phyloP scores from a whole-genome alignment of 305 asterid genomes.

The Plantago coronopus region DNA sequence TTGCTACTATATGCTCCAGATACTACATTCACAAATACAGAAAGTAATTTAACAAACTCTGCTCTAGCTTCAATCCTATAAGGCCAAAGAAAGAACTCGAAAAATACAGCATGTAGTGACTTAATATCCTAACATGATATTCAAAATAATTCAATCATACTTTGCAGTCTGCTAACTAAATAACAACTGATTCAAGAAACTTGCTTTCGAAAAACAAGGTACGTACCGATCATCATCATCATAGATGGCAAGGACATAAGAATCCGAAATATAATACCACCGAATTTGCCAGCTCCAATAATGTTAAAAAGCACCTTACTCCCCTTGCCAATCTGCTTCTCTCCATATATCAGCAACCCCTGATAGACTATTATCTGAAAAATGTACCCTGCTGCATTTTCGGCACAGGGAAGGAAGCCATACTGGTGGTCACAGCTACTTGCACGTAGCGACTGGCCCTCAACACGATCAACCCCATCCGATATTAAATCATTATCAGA shows the following conservation, averaged over 20 bases:
- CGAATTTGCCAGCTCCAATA: conserved; percentile 45
- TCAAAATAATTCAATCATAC: neutral
- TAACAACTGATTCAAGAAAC: too few species aligned
- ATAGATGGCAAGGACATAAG: conserved; percentile 55
- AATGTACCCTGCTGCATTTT: conserved; percentile 47
- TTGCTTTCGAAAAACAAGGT: neutral
- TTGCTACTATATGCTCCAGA: conserved; percentile 46
- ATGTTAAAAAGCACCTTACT: conserved; percentile 48
- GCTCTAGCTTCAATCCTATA: neutral
- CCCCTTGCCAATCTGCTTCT: conserved; percentile 40
- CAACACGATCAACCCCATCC: conserved; percentile 36
- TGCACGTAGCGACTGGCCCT: conserved; percentile 3
- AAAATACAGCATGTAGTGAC: neutral
- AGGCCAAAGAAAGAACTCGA: neutral
- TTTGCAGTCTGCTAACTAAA: too few species aligned
- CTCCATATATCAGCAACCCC: conserved; percentile 46
- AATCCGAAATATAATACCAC: conserved; percentile 55
- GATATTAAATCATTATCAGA: conserved; percentile 36
- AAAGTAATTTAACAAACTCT: neutral
- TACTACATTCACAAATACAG: conserved; percentile 25
- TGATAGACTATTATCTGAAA: conserved; percentile 51
- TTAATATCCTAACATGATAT: neutral
- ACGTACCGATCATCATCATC: conserved; percentile 39
- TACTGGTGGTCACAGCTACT: conserved; percentile 44
- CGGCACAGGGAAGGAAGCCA: conserved; percentile 67